Conservation (phyloP, 306 rosid species). For the Oxytropis ochrocephala region DNA sequence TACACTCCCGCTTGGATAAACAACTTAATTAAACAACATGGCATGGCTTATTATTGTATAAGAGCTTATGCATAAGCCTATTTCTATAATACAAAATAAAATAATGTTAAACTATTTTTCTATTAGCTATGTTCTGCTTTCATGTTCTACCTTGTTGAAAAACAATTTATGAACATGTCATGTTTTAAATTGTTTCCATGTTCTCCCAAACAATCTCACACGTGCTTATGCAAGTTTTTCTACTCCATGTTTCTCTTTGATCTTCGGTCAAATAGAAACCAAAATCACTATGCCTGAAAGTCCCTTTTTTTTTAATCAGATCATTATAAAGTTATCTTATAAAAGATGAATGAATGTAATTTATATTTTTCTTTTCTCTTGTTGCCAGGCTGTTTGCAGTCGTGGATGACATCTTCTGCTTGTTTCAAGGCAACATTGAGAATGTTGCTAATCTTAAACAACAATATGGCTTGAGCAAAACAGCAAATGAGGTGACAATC, state of each 20-base stretch:
- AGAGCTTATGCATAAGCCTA: too few relatives aligned
- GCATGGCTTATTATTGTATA: too few relatives aligned
- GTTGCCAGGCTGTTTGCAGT: conserved; percentile 79
- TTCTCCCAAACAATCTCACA: too few relatives aligned
- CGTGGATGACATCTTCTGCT: conserved; percentile 94
- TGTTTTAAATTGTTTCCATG: too few relatives aligned
- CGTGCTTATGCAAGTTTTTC: too few relatives aligned
- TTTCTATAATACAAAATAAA: too few relatives aligned
- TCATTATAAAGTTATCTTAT: neutral
- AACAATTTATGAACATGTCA: too few relatives aligned
- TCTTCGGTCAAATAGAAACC: neutral
- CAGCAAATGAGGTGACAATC: conserved; percentile 80
- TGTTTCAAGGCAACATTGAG: conserved; percentile 86
- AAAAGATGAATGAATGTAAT: neutral
- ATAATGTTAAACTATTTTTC: too few relatives aligned
- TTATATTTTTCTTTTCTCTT: neutral
- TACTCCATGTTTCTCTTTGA: neutral
- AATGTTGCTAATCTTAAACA: conserved; percentile 82
- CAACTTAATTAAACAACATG: too few relatives aligned
- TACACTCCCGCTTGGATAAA: too few relatives aligned
- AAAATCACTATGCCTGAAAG: neutral
- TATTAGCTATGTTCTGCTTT: too few relatives aligned
- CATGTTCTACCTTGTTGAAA: too few relatives aligned
- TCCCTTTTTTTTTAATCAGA: neutral
- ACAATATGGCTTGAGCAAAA: conserved; percentile 87